These are phyloP conservation scores for Mycena olivaceomarginata DNA, from an alignment of 768 basidiomycete species.

Conservation along the genomic window DNA sequence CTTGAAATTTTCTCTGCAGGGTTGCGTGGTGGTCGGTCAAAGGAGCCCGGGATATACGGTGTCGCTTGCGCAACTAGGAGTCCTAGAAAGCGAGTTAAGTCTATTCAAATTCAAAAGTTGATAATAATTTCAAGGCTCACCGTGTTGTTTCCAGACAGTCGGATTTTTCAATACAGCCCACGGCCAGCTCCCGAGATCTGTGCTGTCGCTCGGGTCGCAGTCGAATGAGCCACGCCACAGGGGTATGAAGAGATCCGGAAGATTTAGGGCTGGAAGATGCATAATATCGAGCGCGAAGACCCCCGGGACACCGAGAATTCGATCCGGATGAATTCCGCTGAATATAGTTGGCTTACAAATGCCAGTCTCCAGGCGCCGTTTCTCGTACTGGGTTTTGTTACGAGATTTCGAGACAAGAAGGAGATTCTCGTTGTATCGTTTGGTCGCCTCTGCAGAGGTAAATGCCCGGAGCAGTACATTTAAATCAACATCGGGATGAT, in stretches of 20 bases:
- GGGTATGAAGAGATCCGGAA: constrained; percentile 46
- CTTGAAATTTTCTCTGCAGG: constrained; percentile 37
- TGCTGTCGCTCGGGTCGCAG: constrained; percentile 41
- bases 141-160: constrained; percentile 47
- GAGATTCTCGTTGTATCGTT: constrained; percentile 46
- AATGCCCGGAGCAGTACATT: constrained; percentile 28
- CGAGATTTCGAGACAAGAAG: constrained; percentile 38
- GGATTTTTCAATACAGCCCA: constrained; percentile 45
- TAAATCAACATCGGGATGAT: constrained; percentile 54
- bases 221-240: constrained; percentile 50
- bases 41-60: constrained; percentile 48
- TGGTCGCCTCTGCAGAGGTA: constrained; percentile 14
- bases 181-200: constrained; percentile 37
- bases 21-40: constrained; percentile 48
- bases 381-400: constrained; percentile 50
- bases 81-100: background rate
- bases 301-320: constrained; percentile 43
- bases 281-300: constrained; percentile 55
- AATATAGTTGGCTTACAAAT: constrained; percentile 54
- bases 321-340: constrained; percentile 42
- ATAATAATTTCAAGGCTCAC: constrained; percentile 4
- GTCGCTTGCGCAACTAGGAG: constrained; percentile 41
- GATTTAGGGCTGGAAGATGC: constrained; percentile 51
- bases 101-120: background rate
- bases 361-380: constrained; percentile 51